Evolutionary conservation across 495 filamentous ascomycete genomes (phyloP), one percentile per base, ranked within the genome.

Genomic region (Stereocaulon alpinum): DNA sequence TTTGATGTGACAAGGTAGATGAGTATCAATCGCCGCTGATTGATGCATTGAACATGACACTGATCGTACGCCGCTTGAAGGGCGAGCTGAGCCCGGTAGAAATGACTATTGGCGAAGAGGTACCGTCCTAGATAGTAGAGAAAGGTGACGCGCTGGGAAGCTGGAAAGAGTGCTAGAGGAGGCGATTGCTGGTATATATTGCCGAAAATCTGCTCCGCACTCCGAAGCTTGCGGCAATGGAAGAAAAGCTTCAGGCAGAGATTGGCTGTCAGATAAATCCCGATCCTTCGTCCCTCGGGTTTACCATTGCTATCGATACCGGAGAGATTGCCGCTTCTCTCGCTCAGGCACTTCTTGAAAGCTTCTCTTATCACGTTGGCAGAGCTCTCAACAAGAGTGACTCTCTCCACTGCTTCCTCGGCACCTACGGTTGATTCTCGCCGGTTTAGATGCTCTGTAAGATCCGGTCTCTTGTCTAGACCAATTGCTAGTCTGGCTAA

Each of bases 51-150:
- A 3, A 76, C 72, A 41, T 85, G 88, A 53, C 86, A 87, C 71
- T 95, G 86, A 34, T 82, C 73, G 71, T 95, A 96, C 2, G 92
- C 88, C 29, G 82, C 76, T 65, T 91, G 82, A 14, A 96, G 76
- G 43, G 83, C 88, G 29, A 80, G 74, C 55, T 84, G 82, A 0
- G 92, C 88, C 15, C 82, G 80, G 63, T 81, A 82, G 72, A 88
- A 95, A 64, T 95, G 84, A 45, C 79, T 85, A 61, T 88, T 89
- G 56, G 84, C 81, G 66, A 95, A 91, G 60, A 87, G 79, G 67
- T 91, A 96, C 42, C 91, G 86, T 32, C 92, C 92, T 18, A 96
- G 86, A 67, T 95, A 96, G 72, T 95, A 96, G 6, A 95, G 83
- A 68, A 91, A 97, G 22, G 92, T 91, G 30, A 94, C 88, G 43